These are phyloP conservation scores for Fagus crenata DNA, from an alignment of 306 rosid species.

Conservation along the genomic window DNA sequence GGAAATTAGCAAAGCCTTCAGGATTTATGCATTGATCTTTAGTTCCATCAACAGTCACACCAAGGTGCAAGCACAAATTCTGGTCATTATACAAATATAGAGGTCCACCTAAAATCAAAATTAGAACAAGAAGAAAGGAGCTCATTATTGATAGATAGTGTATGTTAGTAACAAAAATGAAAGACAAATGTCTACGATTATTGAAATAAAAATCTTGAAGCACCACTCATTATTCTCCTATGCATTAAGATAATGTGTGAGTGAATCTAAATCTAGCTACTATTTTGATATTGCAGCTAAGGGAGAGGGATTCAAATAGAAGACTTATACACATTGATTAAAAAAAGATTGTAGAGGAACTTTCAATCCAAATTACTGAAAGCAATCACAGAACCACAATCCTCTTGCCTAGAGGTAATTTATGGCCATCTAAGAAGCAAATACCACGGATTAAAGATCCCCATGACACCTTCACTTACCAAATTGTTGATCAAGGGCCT, in stretches of 20 bases:
- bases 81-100: constrained; percentile 64
- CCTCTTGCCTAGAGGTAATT: background rate
- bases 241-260: background rate
- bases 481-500: constrained; percentile 45
- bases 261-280: background rate
- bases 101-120: constrained; percentile 57
- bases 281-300: background rate
- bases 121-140: constrained; percentile 61
- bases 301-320: constrained; percentile 1
- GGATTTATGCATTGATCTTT: constrained; percentile 78
- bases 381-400: background rate
- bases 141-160: constrained; percentile 10
- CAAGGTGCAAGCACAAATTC: constrained; percentile 70
- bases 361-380: background rate
- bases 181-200: background rate
- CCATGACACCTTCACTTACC: constrained; percentile 55
- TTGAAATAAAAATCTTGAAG: background rate
- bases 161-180: constrained; percentile 15
- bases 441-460: constrained; percentile 19
- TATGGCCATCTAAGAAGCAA: constrained; percentile 17
- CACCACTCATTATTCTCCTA: background rate
- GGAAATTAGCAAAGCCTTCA: constrained; percentile 76
- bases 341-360: constrained; percentile 5
- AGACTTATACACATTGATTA: background rate
- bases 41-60: constrained; percentile 47